Conservation (phyloP, 2,329 filamentous ascomycete species). For the Tolypocladium endophyticum region DNA sequence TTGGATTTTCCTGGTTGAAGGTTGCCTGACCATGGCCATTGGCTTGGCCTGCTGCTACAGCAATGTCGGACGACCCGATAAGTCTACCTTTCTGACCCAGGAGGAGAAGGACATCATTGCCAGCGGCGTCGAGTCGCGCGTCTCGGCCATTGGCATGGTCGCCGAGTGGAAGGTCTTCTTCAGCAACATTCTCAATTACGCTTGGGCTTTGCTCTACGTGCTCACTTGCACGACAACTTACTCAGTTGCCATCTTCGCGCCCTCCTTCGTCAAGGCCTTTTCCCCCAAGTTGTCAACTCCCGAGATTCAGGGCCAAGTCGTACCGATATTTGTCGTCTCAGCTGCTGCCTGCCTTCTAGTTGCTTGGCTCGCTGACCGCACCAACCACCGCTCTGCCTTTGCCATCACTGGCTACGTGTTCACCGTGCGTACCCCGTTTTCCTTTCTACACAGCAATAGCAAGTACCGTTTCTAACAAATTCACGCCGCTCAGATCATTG, state of each 20-base stretch:
- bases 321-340: not conserved
- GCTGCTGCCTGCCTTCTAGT: not conserved
- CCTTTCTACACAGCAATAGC: not conserved
- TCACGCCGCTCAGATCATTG: not conserved
- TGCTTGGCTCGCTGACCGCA: not conserved
- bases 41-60: not conserved
- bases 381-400: not conserved
- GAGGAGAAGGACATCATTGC: not conserved
- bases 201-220: not conserved
- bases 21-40: not conserved
- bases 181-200: not conserved
- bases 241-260: not conserved
- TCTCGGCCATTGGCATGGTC: not conserved
- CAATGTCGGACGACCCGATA: not conserved
- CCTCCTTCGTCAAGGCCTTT: not conserved
- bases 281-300: not conserved
- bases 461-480: too few relatives aligned
- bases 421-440: not conserved
- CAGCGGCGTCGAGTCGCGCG: not conserved
- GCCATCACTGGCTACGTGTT: not conserved
- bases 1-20: not conserved
- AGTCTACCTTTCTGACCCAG: not conserved
- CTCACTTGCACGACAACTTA: not conserved
- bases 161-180: not conserved
- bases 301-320: not conserved